Evolutionary conservation across 2,329 filamentous ascomycete genomes (phyloP).

Genomic region (Colletotrichum liriopes): DNA sequence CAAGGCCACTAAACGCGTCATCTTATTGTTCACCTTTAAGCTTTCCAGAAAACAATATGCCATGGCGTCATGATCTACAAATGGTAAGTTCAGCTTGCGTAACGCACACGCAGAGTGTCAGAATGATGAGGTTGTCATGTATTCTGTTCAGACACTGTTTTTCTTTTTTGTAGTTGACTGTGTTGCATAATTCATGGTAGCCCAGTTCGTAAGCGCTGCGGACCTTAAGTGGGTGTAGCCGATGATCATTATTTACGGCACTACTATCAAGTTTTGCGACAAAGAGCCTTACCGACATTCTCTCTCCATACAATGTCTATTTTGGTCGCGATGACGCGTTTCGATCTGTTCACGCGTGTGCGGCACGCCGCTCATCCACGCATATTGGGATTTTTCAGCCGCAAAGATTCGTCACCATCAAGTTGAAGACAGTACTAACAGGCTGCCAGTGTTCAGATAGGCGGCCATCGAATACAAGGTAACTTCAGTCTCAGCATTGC

Average conservation of each 20-base stretch:
- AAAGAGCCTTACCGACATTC: not conserved
- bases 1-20: not conserved
- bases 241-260: slow-evolving; percentile 17
- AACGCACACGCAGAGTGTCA: not conserved
- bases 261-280: not conserved
- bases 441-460: not conserved
- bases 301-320: not conserved
- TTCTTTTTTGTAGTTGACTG: no score
- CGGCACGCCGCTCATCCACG: not conserved
- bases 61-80: not conserved
- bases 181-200: not conserved
- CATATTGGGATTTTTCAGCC: not conserved
- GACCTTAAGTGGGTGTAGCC: not conserved
- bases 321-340: slow-evolving; percentile 4
- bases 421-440: not conserved
- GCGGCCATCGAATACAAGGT: not conserved
- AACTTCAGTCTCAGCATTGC: slow-evolving; percentile 9
- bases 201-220: slow-evolving; percentile 8
- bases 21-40: no score
- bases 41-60: no score
- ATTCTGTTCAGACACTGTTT: not conserved
- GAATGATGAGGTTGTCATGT: not conserved
- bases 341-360: not conserved
- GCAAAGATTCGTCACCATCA: slow-evolving; percentile 16
- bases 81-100: not conserved